phyloP scores from a whole-genome alignment of 805 yeast species.

The Yamadazyma takamatsuzukensis region DNA sequence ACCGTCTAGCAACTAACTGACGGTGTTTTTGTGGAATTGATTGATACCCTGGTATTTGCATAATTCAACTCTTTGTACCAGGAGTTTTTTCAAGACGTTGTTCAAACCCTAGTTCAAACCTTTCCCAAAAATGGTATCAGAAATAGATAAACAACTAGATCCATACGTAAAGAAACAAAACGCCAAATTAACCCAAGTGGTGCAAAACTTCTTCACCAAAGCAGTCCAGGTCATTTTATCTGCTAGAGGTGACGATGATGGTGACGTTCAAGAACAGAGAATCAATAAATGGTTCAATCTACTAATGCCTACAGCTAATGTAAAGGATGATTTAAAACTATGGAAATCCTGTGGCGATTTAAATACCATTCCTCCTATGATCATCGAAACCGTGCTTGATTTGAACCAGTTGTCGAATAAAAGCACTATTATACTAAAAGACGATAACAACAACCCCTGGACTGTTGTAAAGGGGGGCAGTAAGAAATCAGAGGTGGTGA shows the following conservation, averaged over 20 bases:
- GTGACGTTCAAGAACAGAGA: constrained; percentile 17
- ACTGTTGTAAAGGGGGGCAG: constrained; percentile 54
- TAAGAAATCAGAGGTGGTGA: constrained; percentile 76
- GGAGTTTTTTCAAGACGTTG: no score
- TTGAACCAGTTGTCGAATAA: constrained; percentile 52
- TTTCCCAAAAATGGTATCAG: constrained; percentile 9
- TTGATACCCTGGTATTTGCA: no score
- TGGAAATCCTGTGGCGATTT: constrained; percentile 54
- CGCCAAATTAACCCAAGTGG: constrained; percentile 40
- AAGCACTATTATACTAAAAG: constrained; percentile 58
- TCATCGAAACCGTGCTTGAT: constrained; percentile 79
- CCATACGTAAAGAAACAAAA: constrained; percentile 23
- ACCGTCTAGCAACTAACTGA: no score
- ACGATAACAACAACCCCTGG: constrained; percentile 51
- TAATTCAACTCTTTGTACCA: no score
- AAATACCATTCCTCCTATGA: constrained; percentile 66
- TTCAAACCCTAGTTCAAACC: not conserved
- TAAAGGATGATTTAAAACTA: constrained; percentile 54
- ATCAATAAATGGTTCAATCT: constrained; percentile 64
- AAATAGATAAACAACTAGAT: constrained; percentile 11
- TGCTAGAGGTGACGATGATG: constrained; percentile 29
- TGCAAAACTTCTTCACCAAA: constrained; percentile 62
- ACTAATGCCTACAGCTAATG: constrained; percentile 37
- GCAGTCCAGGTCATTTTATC: constrained; percentile 56
- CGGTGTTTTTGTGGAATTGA: no score